Conservation (phyloP, 139 green algal genomes). For the Tetradesmus obliquus region DNA sequence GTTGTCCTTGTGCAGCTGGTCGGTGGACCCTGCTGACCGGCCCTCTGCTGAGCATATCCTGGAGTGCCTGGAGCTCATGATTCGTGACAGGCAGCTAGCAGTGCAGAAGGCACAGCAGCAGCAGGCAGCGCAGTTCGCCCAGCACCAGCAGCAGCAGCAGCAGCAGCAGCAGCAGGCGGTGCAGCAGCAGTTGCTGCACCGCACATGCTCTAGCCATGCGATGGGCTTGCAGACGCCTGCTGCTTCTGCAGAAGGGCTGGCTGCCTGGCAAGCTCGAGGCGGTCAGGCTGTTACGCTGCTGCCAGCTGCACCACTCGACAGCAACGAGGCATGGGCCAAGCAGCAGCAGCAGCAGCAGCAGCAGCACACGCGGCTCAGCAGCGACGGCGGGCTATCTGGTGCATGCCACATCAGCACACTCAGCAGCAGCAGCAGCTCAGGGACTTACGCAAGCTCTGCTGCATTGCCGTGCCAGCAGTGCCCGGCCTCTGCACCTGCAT, state of each 20-base stretch:
- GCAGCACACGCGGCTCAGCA: background rate
- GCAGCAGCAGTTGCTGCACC: background rate
- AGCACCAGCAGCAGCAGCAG: background rate
- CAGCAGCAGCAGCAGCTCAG: background rate
- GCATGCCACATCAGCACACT: background rate
- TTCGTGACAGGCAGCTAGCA: background rate
- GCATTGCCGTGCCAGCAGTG: too few species aligned
- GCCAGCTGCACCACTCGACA: background rate
- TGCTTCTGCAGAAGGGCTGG: background rate
- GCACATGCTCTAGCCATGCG: background rate
- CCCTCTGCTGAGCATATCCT: background rate
- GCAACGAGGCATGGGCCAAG: too few species aligned
- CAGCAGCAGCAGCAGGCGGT: too few species aligned
- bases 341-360: background rate
- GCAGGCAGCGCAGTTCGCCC: background rate
- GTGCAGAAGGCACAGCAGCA: background rate
- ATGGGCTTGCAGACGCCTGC: background rate
- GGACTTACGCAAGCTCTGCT: background rate
- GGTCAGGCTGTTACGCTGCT: background rate
- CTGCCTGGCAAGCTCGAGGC: background rate
- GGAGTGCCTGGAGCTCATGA: conserved; percentile 18
- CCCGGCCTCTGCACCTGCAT: background rate
- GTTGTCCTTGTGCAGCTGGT: background rate
- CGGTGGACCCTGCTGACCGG: background rate
- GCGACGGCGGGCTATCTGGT: background rate